phyloP scores from a whole-genome alignment of 257 asterid genomes.

The Coffea canephora region DNA sequence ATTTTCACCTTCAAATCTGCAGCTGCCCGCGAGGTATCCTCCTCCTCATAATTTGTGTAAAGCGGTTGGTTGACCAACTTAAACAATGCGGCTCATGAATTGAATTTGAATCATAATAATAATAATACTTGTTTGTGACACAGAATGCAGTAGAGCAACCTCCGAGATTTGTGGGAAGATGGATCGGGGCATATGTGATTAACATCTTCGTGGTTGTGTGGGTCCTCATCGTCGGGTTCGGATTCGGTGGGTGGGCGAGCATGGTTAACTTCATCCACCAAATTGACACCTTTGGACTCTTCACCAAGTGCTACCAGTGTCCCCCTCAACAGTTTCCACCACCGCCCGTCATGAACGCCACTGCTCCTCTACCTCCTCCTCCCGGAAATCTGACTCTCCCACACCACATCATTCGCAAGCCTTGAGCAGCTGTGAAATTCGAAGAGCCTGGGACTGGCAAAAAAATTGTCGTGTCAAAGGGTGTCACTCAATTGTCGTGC shows the following conservation, averaged over 20 bases:
- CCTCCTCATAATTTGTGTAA: neutral
- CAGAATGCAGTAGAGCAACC: constrained; percentile 98
- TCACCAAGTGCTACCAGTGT: constrained; percentile 95
- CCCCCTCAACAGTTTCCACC: constrained; percentile 42
- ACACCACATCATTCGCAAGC: constrained; percentile 19
- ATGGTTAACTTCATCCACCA: constrained; percentile 77
- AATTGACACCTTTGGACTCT: constrained; percentile 87
- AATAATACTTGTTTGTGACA: neutral
- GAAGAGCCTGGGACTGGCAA: neutral
- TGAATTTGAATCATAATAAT: neutral
- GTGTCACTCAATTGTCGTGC: neutral
- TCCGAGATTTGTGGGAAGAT: constrained; percentile 67
- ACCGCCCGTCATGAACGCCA: constrained; percentile 28
- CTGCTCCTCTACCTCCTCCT: constrained; percentile 44
- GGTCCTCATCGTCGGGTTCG: constrained; percentile 86
- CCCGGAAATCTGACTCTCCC: constrained; percentile 36
- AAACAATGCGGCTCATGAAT: neutral
- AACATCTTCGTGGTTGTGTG: constrained; percentile 78
- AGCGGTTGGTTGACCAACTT: too few species aligned
- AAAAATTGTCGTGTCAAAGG: neutral
- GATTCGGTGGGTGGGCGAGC: constrained; percentile 98
- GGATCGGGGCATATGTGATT: constrained; percentile 75
- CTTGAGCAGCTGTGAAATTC: neutral
- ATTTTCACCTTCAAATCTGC: constrained; percentile 76
- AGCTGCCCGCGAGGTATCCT: constrained; percentile 72